These are phyloP conservation scores for Dryas integrifolia DNA, from an alignment of 331 rosid species.

Conservation along the genomic window DNA sequence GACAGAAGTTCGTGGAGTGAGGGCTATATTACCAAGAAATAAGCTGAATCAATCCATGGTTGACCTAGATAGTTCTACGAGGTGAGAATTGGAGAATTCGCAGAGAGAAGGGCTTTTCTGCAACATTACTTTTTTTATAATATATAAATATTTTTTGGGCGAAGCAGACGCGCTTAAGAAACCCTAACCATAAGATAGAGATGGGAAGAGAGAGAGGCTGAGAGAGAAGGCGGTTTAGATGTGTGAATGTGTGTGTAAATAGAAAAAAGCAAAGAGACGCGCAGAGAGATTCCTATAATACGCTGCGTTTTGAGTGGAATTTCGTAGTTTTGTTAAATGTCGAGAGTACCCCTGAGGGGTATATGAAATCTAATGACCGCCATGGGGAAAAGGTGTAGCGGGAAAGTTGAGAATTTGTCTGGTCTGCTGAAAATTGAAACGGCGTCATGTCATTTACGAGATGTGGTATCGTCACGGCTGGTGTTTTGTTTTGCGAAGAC, in stretches of 20 bases:
- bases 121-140: slow-evolving; percentile 23
- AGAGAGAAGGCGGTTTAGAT: slow-evolving; percentile 34
- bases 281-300: slow-evolving; percentile 32
- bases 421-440: not conserved
- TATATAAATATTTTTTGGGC: not conserved
- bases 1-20: not conserved
- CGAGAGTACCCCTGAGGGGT: slow-evolving; percentile 30
- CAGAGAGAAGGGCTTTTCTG: slow-evolving; percentile 24
- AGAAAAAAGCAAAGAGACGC: slow-evolving; percentile 28
- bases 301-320: slow-evolving; percentile 38
- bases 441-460: not conserved
- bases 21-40: slow-evolving; percentile 35
- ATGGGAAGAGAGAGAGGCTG: slow-evolving; percentile 17
- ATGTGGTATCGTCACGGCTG: too few species aligned
- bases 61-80: slow-evolving; percentile 23
- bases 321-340: not conserved
- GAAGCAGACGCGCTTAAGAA: slow-evolving; percentile 41
- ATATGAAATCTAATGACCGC: slow-evolving; percentile 21
- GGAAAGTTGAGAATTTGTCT: slow-evolving; percentile 11
- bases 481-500: not conserved
- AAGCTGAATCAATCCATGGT: slow-evolving; percentile 50
- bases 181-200: slow-evolving; percentile 61
- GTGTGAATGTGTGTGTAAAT: slow-evolving; percentile 7
- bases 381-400: slow-evolving; percentile 10
- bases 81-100: slow-evolving; percentile 26